Percentiles rank a stretch among this genome's conserved stretches.
These are phyloP conservation scores for Kazachstania sp. DNA, from an alignment of 1,139 yeast genomes.

Conservation along the genomic window DNA sequence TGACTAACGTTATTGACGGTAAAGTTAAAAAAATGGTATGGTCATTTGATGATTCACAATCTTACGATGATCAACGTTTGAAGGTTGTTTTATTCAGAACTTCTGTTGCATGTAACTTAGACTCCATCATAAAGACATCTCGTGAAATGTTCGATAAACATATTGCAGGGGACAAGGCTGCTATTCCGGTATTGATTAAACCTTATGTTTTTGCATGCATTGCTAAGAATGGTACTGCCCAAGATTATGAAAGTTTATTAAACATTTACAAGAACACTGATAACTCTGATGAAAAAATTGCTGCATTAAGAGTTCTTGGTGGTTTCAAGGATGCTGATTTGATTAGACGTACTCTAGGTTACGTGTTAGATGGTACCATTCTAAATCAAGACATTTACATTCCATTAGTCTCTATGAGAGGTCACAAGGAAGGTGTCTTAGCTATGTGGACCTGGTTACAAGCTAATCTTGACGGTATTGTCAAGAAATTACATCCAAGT, in stretches of 20 bases:
- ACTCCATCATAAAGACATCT: constrained; percentile 46
- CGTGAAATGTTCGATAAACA: constrained; percentile 49
- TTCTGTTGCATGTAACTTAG: constrained; percentile 56
- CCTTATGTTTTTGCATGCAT: constrained; percentile 58
- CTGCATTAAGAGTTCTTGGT: constrained; percentile 73
- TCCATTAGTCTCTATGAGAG: constrained; percentile 64
- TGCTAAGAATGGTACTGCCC: constrained; percentile 57
- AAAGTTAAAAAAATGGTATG: constrained; percentile 62
- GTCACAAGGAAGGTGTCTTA: constrained; percentile 51
- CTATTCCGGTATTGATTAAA: constrained; percentile 77
- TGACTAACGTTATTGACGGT: constrained; percentile 48
- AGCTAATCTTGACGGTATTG: constrained; percentile 61
- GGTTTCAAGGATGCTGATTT: constrained; percentile 50
- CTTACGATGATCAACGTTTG: constrained; percentile 66
- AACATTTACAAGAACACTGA: constrained; percentile 57
- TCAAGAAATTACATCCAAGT: constrained; percentile 68
- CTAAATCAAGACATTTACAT: constrained; percentile 78
- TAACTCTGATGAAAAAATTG: constrained; percentile 64
- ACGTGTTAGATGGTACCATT: constrained; percentile 57
- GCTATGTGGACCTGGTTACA: constrained; percentile 70
- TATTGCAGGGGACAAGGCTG: constrained; percentile 49
- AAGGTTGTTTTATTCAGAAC: constrained; percentile 64
- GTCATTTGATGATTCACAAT: constrained; percentile 52
- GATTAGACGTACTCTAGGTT: constrained; percentile 50
- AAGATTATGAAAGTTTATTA: constrained; percentile 55